phyloP scores from a whole-genome alignment of 352 stramenopile species.

The Globisporangium abappressorium region DNA sequence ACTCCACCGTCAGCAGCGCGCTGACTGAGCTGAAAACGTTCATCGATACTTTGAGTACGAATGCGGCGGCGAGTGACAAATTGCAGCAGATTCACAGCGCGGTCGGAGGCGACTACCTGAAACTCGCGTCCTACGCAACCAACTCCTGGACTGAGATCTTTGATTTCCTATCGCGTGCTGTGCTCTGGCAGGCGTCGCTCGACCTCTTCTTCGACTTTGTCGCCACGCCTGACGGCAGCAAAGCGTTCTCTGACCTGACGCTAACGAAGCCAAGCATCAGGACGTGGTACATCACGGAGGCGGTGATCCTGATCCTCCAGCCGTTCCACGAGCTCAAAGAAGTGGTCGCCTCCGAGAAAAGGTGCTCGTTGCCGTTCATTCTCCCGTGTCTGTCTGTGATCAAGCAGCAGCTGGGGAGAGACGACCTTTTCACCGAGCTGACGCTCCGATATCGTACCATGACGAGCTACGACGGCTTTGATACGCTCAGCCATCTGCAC shows the following conservation, averaged over 20 bases:
- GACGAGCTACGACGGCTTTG: neutral
- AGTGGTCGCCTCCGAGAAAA: slow-evolving; percentile 32
- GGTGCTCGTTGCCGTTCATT: slow-evolving; percentile 35
- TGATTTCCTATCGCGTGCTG: slow-evolving; percentile 20
- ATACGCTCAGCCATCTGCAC: slow-evolving; percentile 12
- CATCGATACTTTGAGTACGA: neutral
- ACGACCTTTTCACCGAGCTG: slow-evolving; percentile 29
- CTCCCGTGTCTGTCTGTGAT: slow-evolving; percentile 35
- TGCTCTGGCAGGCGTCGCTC: slow-evolving; percentile 23
- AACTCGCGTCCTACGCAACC: neutral
- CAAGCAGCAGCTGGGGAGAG: slow-evolving; percentile 27
- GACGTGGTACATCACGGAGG: slow-evolving; percentile 40
- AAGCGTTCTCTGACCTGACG: neutral
- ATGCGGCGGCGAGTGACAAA: neutral
- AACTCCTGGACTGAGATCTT: slow-evolving; percentile 24
- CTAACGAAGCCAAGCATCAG: slow-evolving; percentile 14
- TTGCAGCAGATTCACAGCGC: slow-evolving; percentile 16
- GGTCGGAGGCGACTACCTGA: neutral
- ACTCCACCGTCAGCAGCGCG: neutral
- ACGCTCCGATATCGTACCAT: slow-evolving; percentile 10
- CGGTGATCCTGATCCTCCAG: slow-evolving; percentile 32
- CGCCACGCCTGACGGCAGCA: slow-evolving; percentile 7
- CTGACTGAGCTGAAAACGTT: slow-evolving; percentile 9
- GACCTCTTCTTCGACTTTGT: slow-evolving; percentile 20
- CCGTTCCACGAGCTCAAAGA: slow-evolving; percentile 41